phyloP scores from a whole-genome alignment of 306 rosid genomes.

The Cucurbita pepo region DNA sequence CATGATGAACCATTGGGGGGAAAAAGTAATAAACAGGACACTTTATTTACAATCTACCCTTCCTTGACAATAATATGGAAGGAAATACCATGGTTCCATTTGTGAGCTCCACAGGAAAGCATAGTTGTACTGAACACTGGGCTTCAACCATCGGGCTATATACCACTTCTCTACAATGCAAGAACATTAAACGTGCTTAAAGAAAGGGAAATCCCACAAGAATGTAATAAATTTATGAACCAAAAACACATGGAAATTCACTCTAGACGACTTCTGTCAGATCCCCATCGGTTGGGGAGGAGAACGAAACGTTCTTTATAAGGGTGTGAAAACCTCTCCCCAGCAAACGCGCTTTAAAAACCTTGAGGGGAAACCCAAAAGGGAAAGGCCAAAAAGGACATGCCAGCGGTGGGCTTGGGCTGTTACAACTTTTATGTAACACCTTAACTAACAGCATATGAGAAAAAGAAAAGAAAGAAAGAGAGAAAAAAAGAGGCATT shows the following conservation, averaged over 20 bases:
- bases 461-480: background rate
- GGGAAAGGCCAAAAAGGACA: too few relatives aligned
- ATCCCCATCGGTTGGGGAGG: too few relatives aligned
- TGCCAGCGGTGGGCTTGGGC: too few relatives aligned
- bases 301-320: too few relatives aligned
- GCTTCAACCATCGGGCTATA: conserved; percentile 95
- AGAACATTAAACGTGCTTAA: conserved; percentile 19
- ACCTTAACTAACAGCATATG: background rate
- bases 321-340: too few relatives aligned
- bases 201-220: conserved; percentile 10
- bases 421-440: background rate
- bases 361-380: too few relatives aligned
- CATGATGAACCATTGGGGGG: background rate
- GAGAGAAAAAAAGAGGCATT: background rate
- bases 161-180: conserved; percentile 60
- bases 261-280: background rate
- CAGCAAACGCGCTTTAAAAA: too few relatives aligned
- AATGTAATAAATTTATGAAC: background rate
- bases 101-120: conserved; percentile 79
- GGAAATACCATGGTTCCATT: conserved; percentile 67
- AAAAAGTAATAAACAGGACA: background rate
- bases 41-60: background rate
- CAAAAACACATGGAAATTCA: background rate
- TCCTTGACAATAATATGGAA: background rate
- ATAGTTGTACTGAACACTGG: conserved; percentile 84